These are phyloP conservation scores for Zasmidium citrigriseum DNA, from an alignment of 2,329 filamentous ascomycete genomes.

Conservation along the genomic window DNA sequence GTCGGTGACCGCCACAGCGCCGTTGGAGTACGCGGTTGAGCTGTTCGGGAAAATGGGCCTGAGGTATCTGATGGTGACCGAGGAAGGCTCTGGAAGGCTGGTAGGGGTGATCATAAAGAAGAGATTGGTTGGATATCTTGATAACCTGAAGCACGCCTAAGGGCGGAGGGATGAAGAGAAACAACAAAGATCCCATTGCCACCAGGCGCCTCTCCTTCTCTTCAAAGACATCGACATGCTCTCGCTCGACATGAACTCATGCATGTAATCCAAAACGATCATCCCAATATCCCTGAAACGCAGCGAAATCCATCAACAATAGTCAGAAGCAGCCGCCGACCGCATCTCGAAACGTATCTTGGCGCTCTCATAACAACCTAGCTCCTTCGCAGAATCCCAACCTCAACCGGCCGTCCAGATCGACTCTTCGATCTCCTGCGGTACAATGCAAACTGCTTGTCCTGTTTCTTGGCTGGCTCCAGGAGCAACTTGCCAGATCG, in stretches of 20 bases:
- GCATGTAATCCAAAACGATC: background rate
- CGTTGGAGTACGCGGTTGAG: conserved; percentile 61
- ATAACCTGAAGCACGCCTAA: conserved; percentile 30
- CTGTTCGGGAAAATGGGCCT: conserved; percentile 61
- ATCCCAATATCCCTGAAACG: background rate
- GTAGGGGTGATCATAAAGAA: conserved; percentile 62
- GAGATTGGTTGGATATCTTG: conserved; percentile 55
- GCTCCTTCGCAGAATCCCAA: conserved; percentile 20
- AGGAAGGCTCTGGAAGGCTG: conserved; percentile 53
- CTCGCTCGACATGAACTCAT: background rate
- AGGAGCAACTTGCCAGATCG: conserved; percentile 45
- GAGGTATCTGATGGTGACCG: conserved; percentile 55
- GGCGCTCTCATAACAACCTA: conserved; percentile 1
- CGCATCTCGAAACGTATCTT: background rate
- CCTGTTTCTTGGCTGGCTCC: conserved; percentile 41
- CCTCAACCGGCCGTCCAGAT: conserved; percentile 22
- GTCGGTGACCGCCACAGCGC: conserved; percentile 52
- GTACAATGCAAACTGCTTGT: conserved; percentile 50
- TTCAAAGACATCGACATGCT: background rate
- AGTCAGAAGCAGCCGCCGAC: background rate
- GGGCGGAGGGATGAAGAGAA: background rate
- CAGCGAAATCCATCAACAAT: too few species aligned
- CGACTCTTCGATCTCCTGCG: conserved; percentile 35
- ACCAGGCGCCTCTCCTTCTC: too few species aligned
- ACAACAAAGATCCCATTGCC: too few species aligned